Base-by-base conservation (phyloP, 1,139 yeast species). In the Casaregolazyma suthepensis region DNA sequence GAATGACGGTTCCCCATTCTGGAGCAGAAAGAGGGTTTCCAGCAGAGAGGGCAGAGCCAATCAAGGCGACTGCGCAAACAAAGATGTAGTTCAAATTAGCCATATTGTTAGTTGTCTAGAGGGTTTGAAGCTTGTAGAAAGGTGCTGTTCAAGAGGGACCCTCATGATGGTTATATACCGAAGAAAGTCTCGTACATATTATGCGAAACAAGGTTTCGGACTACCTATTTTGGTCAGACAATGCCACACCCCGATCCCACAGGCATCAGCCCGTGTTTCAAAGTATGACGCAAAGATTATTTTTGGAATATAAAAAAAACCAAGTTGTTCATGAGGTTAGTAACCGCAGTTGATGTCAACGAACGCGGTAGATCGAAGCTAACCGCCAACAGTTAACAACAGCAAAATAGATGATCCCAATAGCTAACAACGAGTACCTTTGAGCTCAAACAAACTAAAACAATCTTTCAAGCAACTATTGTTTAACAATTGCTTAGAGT, bases 11-110 rank as follows among this genome's bases (percentile, higher is more conserved):
- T n/a, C 71, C 71, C 54, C 56, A 60, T 31, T 57, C 61, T 20
- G 71, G 71, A 20, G 53, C 45, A 22, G 57, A 52, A 54, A 68
- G 59, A 29, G 68, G 63, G 47, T 65, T 66, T 48, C 59, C 60
- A 29, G 60, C 60, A 29, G 65, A 72, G 17, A 62, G 61, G n/a
- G 59, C 60, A 38, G 68, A 59, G 38, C 48, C 52, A 48, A 65
- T 62, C 55, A 67, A 55, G 37, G 64, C 54, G 38, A 59, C 45
- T 43, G 57, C 57, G 20, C 55, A 18, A 20, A 43, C 6, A 3
- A 45, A 9, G 31, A n/a, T n/a, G 13, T 35, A n/a, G 7, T 35
- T 35, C 40, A 35, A 35, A 13, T 35, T 35, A 13, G 17, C 40
- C 40, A 35, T 35, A 12, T 35, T 26, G 10, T 15, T 35, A 35